Base-by-base conservation (phyloP, 192 early-diverging fungal species). In the Backusella westeae region DNA sequence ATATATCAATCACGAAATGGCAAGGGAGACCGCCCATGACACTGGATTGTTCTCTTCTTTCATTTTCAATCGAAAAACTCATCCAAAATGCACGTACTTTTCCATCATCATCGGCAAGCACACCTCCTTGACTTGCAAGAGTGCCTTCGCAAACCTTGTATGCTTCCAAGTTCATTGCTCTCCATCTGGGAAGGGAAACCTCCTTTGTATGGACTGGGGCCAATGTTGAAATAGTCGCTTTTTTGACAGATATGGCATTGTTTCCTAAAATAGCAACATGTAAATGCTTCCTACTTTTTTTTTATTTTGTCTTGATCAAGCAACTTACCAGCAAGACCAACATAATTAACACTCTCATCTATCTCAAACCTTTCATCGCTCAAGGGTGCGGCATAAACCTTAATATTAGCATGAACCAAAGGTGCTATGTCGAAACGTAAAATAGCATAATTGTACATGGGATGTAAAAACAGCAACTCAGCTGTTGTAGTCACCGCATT, bases 381-480 rank as follows among this genome's bases (percentile, higher is more conserved):
- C 4, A 89, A 85, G 4, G 86, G 44, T 3, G 90, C 89, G 0
- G 87, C 79, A 36, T 82, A 71, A 32, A 71, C 74, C 35, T 81
- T 70, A 17, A 97, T 87, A 15, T 93, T 91, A 2, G 93, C 94
- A 6, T 85, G 72, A 14, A 90, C 92, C 41, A 97, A 73, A 34
- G 89, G 82, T 12, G 73, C 72, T 10, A 90, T 84, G 65, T 98
- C 93, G 77, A 94, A 98, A 35, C 88, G 86, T 29, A 98, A 52
- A 66, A 98, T 87, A 3, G 92, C 90, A 85, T 93, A 93, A 84
- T 96, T 97, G 73, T 95, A 92, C 4, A 91, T 90, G 3, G 96
- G 97, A 69, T 98, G 97, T 53, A 94, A 68, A 77, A 94, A 96
- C 6, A 91, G 76, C 29, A 96, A 81, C 69, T 90, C 89, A 17